Evolutionary conservation across 2,329 filamentous ascomycete genomes (phyloP).

Genomic region (Chrysosporium keratinophilum): DNA sequence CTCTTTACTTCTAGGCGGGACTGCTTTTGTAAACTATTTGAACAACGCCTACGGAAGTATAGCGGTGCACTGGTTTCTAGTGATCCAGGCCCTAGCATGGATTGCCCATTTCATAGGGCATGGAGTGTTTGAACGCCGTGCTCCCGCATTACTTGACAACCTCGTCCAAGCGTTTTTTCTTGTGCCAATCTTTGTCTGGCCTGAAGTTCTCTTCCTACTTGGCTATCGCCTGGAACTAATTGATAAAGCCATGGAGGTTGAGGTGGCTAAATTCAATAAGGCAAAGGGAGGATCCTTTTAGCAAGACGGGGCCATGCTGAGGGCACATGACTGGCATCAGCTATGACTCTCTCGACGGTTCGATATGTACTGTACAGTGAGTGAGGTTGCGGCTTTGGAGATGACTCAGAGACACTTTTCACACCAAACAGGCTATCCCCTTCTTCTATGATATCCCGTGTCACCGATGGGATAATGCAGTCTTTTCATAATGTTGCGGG

Average conservation of each 20-base stretch:
- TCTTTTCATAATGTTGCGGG: too few species aligned
- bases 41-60: conserved; percentile 51
- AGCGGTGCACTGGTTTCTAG: conserved; percentile 56
- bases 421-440: too few species aligned
- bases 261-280: conserved; percentile 66
- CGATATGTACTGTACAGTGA: too few species aligned
- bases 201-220: conserved; percentile 80
- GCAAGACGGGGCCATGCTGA: not conserved
- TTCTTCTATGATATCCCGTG: too few species aligned
- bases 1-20: conserved; percentile 62
- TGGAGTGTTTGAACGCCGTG: conserved; percentile 74
- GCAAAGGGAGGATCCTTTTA: conserved; percentile 27
- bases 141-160: conserved; percentile 84
- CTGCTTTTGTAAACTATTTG: conserved; percentile 66
- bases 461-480: too few species aligned
- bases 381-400: too few species aligned
- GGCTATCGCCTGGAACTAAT: conserved; percentile 86
- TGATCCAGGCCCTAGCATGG: conserved; percentile 66
- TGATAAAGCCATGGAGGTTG: conserved; percentile 61
- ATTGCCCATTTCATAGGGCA: conserved; percentile 85
- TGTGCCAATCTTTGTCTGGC: conserved; percentile 93
- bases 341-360: too few species aligned
- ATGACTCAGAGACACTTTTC: too few species aligned
- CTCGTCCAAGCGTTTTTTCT: conserved; percentile 83
- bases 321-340: not conserved